phyloP scores from a whole-genome alignment of 306 rosid genomes.

The Prunus mira region DNA sequence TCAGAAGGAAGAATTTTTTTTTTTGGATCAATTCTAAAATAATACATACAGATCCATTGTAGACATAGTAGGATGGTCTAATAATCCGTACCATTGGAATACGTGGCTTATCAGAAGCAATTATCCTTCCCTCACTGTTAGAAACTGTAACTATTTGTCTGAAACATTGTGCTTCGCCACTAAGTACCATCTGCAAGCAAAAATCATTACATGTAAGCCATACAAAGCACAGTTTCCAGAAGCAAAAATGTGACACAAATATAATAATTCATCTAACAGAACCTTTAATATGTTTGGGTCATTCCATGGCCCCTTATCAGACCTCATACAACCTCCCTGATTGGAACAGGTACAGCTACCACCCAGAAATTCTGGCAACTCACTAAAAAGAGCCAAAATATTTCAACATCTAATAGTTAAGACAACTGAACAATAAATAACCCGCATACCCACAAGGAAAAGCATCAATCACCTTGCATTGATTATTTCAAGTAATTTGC shows the following conservation, averaged over 20 bases:
- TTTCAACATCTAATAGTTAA: slow-evolving; percentile 19
- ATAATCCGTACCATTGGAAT: slow-evolving; percentile 46
- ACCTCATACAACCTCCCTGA: slow-evolving; percentile 79
- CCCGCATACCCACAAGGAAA: slow-evolving; percentile 10
- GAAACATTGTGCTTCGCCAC: slow-evolving; percentile 65
- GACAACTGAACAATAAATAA: slow-evolving; percentile 10
- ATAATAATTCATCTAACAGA: slow-evolving; percentile 12
- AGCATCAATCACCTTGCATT: slow-evolving; percentile 57
- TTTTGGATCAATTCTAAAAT: neutral
- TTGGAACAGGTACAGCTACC: slow-evolving; percentile 77
- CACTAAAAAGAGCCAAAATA: slow-evolving; percentile 45
- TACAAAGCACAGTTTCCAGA: slow-evolving; percentile 7
- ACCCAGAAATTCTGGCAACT: slow-evolving; percentile 86
- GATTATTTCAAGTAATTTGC: slow-evolving; percentile 72
- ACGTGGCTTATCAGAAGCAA: slow-evolving; percentile 56
- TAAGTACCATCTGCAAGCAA: slow-evolving; percentile 61
- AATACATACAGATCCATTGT: slow-evolving; percentile 14
- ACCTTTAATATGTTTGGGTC: slow-evolving; percentile 82
- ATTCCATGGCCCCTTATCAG: slow-evolving; percentile 94
- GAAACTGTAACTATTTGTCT: slow-evolving; percentile 72
- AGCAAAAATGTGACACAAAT: slow-evolving; percentile 1
- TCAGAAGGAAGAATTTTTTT: neutral
- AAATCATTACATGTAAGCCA: slow-evolving; percentile 23
- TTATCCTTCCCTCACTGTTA: slow-evolving; percentile 49
- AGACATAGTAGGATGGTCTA: slow-evolving; percentile 17